Conservation (phyloP, 495 filamentous ascomycete species). For the Emericellopsis terricola region DNA sequence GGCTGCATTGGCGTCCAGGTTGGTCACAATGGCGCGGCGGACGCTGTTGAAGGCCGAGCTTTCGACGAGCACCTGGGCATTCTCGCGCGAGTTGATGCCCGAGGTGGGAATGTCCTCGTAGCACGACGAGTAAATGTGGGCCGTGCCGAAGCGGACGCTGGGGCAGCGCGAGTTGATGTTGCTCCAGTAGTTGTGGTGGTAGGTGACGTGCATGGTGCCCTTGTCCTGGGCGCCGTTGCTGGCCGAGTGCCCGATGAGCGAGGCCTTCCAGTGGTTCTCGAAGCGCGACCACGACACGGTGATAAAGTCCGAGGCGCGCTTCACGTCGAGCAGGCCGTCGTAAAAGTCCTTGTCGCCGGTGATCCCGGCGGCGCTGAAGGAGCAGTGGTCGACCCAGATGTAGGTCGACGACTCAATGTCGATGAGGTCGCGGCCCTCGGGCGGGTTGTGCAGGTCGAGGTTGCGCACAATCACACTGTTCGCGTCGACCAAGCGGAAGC, state of each 20-base stretch:
- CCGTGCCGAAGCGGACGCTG: constrained; percentile 46
- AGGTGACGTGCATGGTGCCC: constrained; percentile 40
- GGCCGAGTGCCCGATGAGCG: constrained; percentile 43
- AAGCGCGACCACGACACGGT: constrained; percentile 32
- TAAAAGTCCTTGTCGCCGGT: constrained; percentile 44
- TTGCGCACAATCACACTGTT: constrained; percentile 44
- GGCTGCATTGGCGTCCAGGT: no score
- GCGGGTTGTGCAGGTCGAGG: constrained; percentile 33
- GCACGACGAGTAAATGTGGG: constrained; percentile 27
- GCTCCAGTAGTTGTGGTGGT: constrained; percentile 41
- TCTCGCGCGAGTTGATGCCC: constrained; percentile 46
- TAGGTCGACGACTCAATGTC: constrained; percentile 36
- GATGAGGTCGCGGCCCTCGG: constrained; percentile 40
- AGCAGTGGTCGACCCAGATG: constrained; percentile 53
- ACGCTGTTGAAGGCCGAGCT: constrained; percentile 44
- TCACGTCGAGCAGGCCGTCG: constrained; percentile 46
- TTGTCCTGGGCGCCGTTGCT: constrained; percentile 24
- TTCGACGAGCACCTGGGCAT: constrained; percentile 45
- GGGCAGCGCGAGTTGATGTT: constrained; percentile 46
- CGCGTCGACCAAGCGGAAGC: constrained; percentile 29
- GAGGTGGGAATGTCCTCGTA: constrained; percentile 25
- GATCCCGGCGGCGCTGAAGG: constrained; percentile 26
- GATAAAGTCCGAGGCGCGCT: constrained; percentile 32
- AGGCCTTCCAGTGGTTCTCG: constrained; percentile 50
- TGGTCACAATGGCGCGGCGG: no score